Base-by-base conservation (phyloP, 2,329 filamentous ascomycete genomes). In the Colletotrichum australisinense region DNA sequence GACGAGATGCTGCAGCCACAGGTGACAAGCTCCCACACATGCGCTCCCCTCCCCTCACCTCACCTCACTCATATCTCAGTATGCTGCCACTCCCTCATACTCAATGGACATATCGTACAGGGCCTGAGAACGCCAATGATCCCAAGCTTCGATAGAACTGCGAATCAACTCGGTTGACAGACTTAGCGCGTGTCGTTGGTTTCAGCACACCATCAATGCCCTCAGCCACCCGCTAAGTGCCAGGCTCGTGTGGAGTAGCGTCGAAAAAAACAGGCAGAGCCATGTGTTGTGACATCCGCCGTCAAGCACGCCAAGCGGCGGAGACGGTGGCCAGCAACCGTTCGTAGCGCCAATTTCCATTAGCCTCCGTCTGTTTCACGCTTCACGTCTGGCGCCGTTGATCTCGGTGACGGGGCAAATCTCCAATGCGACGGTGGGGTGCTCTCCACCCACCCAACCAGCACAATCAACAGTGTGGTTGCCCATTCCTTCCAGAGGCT, bases 151-250 rank as follows among this genome's bases (percentile, higher is more conserved):
- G 4, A 32, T 7, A 4, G n/a, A n/a, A 22, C 7, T 22, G 32
- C 14, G 42, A 35, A 63, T 19, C 62, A 49, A 49, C 19, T 49
- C 42, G 9, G 22, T 56, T n/a, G 14, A 14, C 24, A 14, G 9
- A 11, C 5, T 14, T 8, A 60, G 55, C 28, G 60, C 19, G 26
- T 65, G 67, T 60, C 24, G 42, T 65, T 30, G 32, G 67, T 53
- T 66, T 65, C 66, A 73, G 70, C 46, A 52, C 42, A 55, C 55
- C 60, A 65, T 65, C 69, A 52, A 60, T 69, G 46, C 46, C 6
- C 59, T 64, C 32, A 35, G 60, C 66, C 60, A 58, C 60, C 28
- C 55, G 60, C 70, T 65, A 64, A 52, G 4, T 19, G 49, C 55
- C 58, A 35, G 57, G 60, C 12, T 53, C 3, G 32, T 52, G 66